Conservation (phyloP, 208 protist genomes). For the Sergeia podlipaevii region DNA sequence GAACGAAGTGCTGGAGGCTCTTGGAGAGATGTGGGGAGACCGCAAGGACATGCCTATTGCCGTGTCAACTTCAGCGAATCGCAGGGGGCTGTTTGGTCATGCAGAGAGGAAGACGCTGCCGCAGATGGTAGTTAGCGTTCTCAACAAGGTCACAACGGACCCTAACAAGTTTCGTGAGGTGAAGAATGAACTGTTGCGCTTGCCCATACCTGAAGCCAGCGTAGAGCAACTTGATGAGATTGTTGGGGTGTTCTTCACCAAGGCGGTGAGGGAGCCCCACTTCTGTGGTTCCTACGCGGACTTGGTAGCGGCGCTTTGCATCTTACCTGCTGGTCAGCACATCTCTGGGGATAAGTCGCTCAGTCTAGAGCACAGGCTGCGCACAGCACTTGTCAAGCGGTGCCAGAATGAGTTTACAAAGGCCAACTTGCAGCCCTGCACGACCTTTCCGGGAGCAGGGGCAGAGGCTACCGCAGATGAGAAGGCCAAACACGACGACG, state of each 20-base stretch:
- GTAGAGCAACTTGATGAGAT: conserved; percentile 61
- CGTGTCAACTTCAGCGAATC: conserved; percentile 33
- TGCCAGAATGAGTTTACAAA: conserved; percentile 76
- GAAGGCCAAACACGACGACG: background rate
- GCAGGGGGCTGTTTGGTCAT: conserved; percentile 70
- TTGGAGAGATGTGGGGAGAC: conserved; percentile 64
- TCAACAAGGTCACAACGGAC: conserved; percentile 85
- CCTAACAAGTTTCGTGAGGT: conserved; percentile 74
- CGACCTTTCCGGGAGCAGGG: no score
- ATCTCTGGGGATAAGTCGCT: conserved; percentile 51
- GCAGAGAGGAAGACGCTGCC: conserved; percentile 68
- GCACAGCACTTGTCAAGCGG: conserved; percentile 51
- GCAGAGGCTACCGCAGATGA: no score
- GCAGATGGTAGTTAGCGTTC: conserved; percentile 72
- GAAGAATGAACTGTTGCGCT: conserved; percentile 76
- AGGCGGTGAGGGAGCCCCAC: conserved; percentile 71
- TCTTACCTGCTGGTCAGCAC: conserved; percentile 38
- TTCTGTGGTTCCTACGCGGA: conserved; percentile 75
- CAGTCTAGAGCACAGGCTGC: conserved; percentile 71
- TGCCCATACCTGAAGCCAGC: conserved; percentile 80
- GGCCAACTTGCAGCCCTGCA: no score
- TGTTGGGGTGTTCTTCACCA: conserved; percentile 75
- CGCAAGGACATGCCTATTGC: conserved; percentile 66
- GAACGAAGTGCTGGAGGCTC: conserved; percentile 34
- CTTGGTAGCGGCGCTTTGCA: conserved; percentile 63